Base-by-base conservation (phyloP, 2,329 filamentous ascomycete species). In the Diaporthe amygdali region DNA sequence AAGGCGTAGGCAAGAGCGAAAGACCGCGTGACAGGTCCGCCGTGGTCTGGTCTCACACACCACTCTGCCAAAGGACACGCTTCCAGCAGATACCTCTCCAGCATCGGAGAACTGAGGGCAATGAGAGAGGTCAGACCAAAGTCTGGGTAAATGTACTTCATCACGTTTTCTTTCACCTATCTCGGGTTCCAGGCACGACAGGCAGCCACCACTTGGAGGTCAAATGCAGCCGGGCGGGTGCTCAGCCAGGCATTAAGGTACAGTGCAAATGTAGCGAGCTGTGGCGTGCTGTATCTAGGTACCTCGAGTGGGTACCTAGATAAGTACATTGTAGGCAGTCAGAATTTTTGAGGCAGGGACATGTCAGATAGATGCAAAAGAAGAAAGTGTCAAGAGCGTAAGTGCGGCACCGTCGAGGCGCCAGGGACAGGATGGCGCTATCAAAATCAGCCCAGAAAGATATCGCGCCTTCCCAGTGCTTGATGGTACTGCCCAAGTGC, bases 1-100 rank as follows among this genome's bases (percentile, higher is more conserved):
- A 54, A 54, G 51, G 51, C 51, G 51, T 30, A 54, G 51, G 51
- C 51, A 54, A 54, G 51, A 54, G 51, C 17, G 27, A 54, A 54
- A 54, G 51, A 54, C 51, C 51, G 51, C 51, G 51, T 54, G 51
- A 54, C 51, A 54, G 51, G 51, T 54, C 51, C 51, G 51, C 51
- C 51, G 51, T 54, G 51, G 51, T 54, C 51, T 54, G 51, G 51
- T 54, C 17, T 54, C 51, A 54, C 51, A 52, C 49, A 34, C 51
- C 51, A 54, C 51, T 54, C 51, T n/a, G n/a, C n/a, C n/a, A n/a
- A n/a, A n/a, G n/a, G n/a, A n/a, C n/a, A n/a, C n/a, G n/a, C n/a
- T n/a, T n/a, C n/a, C n/a, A n/a, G n/a, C n/a, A n/a, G n/a, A n/a
- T n/a, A n/a, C n/a, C n/a, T n/a, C n/a, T n/a, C n/a, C n/a, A n/a